A percentile compares a stretch with the other conserved stretches of the same genome.
Evolutionary conservation across 345 rosid genomes (phyloP).

Genomic region (Hibiscus mutabilis): DNA sequence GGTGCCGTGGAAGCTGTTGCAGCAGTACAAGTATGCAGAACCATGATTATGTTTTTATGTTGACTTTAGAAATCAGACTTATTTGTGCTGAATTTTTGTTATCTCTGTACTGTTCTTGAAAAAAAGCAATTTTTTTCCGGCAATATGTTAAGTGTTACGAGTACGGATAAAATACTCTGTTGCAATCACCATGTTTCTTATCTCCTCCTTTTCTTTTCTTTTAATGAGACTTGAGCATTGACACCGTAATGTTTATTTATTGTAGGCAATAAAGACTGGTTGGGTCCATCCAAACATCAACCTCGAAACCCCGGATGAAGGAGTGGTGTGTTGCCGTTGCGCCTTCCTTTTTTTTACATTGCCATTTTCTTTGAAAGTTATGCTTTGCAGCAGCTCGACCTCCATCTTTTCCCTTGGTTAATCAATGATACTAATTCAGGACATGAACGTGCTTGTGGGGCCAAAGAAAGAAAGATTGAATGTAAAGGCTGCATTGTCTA

Average conservation of each 20-base stretch:
- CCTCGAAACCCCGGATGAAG: constrained; percentile 72
- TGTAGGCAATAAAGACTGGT: constrained; percentile 84
- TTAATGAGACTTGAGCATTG: background rate
- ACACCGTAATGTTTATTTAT: constrained; percentile 9
- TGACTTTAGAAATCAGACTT: background rate
- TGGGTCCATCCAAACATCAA: constrained; percentile 97
- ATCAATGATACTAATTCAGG: constrained; percentile 32
- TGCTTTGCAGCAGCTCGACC: background rate
- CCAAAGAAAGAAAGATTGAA: constrained; percentile 76
- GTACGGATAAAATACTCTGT: background rate
- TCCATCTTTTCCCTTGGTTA: background rate
- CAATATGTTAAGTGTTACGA: background rate
- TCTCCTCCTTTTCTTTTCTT: background rate
- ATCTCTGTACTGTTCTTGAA: background rate
- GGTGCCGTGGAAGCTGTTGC: constrained; percentile 95
- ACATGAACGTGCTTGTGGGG: constrained; percentile 63
- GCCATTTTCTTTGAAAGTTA: background rate
- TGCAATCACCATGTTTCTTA: background rate
- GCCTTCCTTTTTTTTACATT: background rate
- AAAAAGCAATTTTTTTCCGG: background rate
- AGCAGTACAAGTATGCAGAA: constrained; percentile 55
- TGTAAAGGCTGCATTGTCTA: constrained; percentile 77
- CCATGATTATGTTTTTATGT: background rate
- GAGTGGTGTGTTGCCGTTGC: constrained; percentile 52
- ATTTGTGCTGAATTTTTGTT: background rate